Conservation (phyloP, 805 yeast genomes). For the Lipomyces chichibuensis region DNA sequence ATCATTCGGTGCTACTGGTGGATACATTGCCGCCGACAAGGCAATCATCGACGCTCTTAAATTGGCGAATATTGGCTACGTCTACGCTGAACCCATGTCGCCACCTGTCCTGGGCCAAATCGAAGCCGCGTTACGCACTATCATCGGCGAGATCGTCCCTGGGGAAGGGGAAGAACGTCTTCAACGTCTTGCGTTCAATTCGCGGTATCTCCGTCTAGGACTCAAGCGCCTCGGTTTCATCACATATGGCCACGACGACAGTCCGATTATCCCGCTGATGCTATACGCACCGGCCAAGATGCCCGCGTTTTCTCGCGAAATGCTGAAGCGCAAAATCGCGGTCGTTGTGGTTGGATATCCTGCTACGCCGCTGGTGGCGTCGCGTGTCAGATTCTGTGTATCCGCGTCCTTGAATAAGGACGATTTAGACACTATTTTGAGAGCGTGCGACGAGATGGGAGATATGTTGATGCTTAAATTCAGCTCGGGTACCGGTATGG, state of each 20-base stretch:
- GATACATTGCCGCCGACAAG: conserved; percentile 82
- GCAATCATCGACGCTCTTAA: conserved; percentile 73
- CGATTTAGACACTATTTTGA: conserved; percentile 81
- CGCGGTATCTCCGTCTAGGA: conserved; percentile 89
- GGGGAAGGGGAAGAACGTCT: conserved; percentile 93
- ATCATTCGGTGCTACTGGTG: conserved; percentile 99
- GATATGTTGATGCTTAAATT: conserved; percentile 74
- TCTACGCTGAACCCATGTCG: conserved; percentile 74
- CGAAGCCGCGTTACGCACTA: conserved; percentile 72
- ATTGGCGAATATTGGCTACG: conserved; percentile 69
- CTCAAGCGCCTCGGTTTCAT: conserved; percentile 90
- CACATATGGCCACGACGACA: conserved; percentile 92
- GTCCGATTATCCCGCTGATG: conserved; percentile 91
- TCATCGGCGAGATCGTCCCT: conserved; percentile 80
- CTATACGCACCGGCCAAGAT: conserved; percentile 89
- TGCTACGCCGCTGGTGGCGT: conserved; percentile 88
- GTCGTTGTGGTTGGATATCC: conserved; percentile 98
- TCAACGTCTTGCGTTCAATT: conserved; percentile 92
- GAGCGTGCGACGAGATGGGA: conserved; percentile 75
- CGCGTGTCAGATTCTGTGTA: conserved; percentile 91
- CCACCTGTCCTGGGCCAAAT: conserved; percentile 92
- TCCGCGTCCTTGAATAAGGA: conserved; percentile 90
- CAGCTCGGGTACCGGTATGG: conserved; percentile 69
- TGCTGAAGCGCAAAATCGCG: conserved; percentile 80
- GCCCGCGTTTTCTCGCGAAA: conserved; percentile 86